These are phyloP conservation scores for Nicotiana paniculata DNA, from an alignment of 257 asterid species.

Conservation along the genomic window DNA sequence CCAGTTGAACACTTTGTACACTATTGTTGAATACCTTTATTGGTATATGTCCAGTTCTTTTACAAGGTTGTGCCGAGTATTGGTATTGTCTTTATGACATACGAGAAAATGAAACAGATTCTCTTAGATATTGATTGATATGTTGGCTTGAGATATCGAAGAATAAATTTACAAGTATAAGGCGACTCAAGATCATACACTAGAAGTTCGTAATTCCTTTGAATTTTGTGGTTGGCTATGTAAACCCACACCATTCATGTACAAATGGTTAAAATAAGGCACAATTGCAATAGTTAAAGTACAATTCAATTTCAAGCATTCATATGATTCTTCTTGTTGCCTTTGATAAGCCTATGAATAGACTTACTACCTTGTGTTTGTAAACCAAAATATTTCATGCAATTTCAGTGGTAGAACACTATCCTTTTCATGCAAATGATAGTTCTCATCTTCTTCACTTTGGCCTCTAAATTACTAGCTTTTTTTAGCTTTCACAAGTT, in stretches of 20 bases:
- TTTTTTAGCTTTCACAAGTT: too few relatives aligned
- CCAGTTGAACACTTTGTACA: too few relatives aligned
- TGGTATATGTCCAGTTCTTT: neutral
- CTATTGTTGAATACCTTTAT: too few relatives aligned
- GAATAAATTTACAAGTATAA: neutral
- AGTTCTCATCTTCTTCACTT: too few relatives aligned
- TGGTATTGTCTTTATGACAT: slow-evolving; percentile 78
- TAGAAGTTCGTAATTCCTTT: neutral
- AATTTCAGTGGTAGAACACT: too few relatives aligned
- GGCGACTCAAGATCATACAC: neutral
- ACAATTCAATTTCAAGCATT: neutral
- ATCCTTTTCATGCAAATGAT: too few relatives aligned
- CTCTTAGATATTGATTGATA: slow-evolving; percentile 42
- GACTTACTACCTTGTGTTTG: too few relatives aligned
- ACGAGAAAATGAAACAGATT: slow-evolving; percentile 65
- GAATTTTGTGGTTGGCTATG: neutral
- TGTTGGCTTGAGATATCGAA: slow-evolving; percentile 11
- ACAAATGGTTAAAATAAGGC: neutral
- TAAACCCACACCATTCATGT: slow-evolving; percentile 2
- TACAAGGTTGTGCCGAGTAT: slow-evolving; percentile 82
- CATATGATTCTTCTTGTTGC: neutral
- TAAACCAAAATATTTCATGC: too few relatives aligned
- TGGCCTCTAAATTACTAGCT: too few relatives aligned
- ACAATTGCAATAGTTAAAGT: neutral
- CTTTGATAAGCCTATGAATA: neutral